Conservation (phyloP, 371 early-diverging fungal species). For the Sporodiniella umbellata region DNA sequence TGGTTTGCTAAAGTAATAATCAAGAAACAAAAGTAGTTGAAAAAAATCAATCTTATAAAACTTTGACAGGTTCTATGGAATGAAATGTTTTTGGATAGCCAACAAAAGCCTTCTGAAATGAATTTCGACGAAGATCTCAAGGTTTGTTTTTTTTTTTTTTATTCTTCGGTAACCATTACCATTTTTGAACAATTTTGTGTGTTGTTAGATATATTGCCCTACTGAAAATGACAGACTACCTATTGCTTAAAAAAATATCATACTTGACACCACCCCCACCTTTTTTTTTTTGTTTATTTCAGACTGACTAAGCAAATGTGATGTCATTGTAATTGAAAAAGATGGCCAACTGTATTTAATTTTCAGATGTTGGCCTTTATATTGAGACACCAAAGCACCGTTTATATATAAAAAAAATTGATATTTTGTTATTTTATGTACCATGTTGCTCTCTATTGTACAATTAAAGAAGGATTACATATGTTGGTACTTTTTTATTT, state of each 20-base stretch:
- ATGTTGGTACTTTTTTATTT: too few relatives aligned
- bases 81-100: not conserved
- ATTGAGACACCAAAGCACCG: too few relatives aligned
- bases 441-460: constrained; percentile 14
- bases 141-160: not conserved
- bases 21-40: too few relatives aligned
- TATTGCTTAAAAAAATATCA: constrained; percentile 2
- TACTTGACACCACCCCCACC: too few relatives aligned
- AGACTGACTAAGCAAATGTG: too few relatives aligned
- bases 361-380: too few relatives aligned
- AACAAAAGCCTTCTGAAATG: not conserved
- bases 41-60: not conserved
- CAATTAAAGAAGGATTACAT: too few relatives aligned
- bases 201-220: not conserved
- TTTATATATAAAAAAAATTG: too few relatives aligned
- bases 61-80: not conserved
- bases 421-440: constrained; percentile 17
- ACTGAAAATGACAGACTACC: not conserved
- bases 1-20: constrained; percentile 21
- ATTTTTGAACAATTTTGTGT: not conserved
- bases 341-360: too few relatives aligned
- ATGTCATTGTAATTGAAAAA: too few relatives aligned
- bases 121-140: not conserved
- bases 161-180: not conserved
- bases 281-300: too few relatives aligned